Evolutionary conservation across 345 rosid genomes (phyloP).

Genomic region (Arabidopsis thaliana): DNA sequence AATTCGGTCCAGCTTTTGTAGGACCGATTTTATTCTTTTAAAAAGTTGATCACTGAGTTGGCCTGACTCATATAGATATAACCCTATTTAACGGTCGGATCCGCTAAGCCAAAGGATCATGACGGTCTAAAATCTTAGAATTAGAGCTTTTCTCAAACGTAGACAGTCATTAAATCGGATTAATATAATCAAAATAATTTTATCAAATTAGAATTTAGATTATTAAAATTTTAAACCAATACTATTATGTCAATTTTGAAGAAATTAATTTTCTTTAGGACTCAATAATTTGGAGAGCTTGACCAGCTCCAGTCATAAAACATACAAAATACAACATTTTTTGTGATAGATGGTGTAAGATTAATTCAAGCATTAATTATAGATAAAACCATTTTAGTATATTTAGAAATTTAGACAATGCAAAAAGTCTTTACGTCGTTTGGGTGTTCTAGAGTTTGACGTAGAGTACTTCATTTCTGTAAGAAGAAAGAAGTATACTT

Average conservation of each 20-base stretch:
- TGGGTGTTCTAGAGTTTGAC: background rate
- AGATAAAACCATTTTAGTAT: background rate
- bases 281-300: background rate
- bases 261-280: background rate
- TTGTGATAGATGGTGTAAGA: background rate
- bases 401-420: background rate
- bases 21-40: background rate
- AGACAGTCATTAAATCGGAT: too few species aligned
- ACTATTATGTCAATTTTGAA: background rate
- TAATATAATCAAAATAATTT: background rate
- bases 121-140: background rate
- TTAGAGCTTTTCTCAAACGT: background rate
- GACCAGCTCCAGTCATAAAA: too few species aligned
- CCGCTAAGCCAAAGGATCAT: background rate
- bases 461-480: conserved; percentile 5
- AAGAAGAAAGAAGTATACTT: background rate
- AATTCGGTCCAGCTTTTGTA: background rate
- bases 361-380: background rate
- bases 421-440: background rate
- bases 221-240: background rate
- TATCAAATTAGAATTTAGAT: background rate
- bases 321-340: background rate
- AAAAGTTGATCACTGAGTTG: conserved; percentile 2
- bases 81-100: background rate
- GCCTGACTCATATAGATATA: background rate